A percentile compares a stretch with the other conserved stretches of the same genome.
Evolutionary conservation across 495 filamentous ascomycete genomes (phyloP).

Genomic region (Xylaria palmicola): DNA sequence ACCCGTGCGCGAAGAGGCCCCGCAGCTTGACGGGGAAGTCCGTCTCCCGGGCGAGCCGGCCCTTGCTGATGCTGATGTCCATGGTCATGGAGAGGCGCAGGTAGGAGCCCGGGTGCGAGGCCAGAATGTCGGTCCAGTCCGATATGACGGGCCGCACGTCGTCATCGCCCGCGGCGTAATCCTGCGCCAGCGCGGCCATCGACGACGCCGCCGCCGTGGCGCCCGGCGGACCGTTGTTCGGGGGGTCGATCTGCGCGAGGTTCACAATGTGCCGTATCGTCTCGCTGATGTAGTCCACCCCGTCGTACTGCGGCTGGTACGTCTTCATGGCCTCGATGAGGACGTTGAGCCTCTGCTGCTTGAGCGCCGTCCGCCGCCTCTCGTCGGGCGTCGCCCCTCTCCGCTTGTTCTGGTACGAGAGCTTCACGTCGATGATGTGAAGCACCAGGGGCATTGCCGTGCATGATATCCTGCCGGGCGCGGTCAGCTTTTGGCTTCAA

Average conservation of each 20-base stretch:
- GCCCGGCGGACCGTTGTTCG: background rate
- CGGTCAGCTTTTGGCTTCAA: too few relatives aligned
- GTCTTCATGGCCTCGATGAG: slow-evolving; percentile 39
- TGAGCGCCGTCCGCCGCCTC: slow-evolving; percentile 24
- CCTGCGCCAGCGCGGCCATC: slow-evolving; percentile 1
- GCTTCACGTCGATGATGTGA: slow-evolving; percentile 35
- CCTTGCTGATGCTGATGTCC: slow-evolving; percentile 35
- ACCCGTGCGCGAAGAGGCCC: slow-evolving; percentile 31
- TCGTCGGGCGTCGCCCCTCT: slow-evolving; percentile 11
- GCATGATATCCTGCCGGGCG: slow-evolving; percentile 29
- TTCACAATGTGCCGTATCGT: slow-evolving; percentile 37
- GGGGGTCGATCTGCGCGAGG: slow-evolving; percentile 29
- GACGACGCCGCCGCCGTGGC: slow-evolving; percentile 13
- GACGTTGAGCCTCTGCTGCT: slow-evolving; percentile 38
- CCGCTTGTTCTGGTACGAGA: slow-evolving; percentile 28
- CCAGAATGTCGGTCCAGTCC: slow-evolving; percentile 36
- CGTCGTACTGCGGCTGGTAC: slow-evolving; percentile 36
- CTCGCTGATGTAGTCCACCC: slow-evolving; percentile 35
- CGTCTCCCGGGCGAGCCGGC: slow-evolving; percentile 28
- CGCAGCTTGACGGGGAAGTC: slow-evolving; percentile 33
- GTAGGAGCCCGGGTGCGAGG: slow-evolving; percentile 30
- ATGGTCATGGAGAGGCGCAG: slow-evolving; percentile 35
- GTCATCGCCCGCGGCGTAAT: too few relatives aligned
- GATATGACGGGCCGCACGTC: slow-evolving; percentile 26
- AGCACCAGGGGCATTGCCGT: slow-evolving; percentile 34